Percentiles rank a stretch among this genome's conserved stretches.
These are phyloP conservation scores for Boletales sp. DNA, from an alignment of 768 basidiomycete species.

Conservation along the genomic window DNA sequence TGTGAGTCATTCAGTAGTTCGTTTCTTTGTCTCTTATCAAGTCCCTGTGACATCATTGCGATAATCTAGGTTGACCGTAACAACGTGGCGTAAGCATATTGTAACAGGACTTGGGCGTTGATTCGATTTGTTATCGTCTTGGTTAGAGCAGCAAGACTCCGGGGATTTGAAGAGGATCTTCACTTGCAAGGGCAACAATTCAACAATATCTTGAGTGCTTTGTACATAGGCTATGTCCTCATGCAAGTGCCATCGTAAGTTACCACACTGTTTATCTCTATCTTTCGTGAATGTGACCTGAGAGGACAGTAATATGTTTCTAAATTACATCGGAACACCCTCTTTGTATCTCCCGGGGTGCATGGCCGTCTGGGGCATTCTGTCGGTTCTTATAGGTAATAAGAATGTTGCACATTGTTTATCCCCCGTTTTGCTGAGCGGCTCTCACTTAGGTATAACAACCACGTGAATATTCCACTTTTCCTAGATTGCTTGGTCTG, in stretches of 20 bases:
- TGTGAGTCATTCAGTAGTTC: conserved; percentile 17
- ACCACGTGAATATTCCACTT: conserved; percentile 27
- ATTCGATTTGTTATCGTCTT: neutral
- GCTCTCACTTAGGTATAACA: conserved; percentile 35
- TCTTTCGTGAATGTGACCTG: neutral
- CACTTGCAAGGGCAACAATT: conserved; percentile 60
- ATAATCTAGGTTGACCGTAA: conserved; percentile 60
- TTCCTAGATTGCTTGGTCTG: neutral
- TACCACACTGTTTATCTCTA: neutral
- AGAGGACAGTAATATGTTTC: conserved; percentile 60
- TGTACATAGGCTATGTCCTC: conserved; percentile 70
- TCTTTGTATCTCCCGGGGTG: conserved; percentile 64
- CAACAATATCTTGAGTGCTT: conserved; percentile 60
- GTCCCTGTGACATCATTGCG: neutral
- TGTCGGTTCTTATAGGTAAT: conserved; percentile 53
- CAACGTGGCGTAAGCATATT: conserved; percentile 52
- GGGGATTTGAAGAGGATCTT: conserved; percentile 69
- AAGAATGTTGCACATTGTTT: neutral
- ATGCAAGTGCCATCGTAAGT: conserved; percentile 79
- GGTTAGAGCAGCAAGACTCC: conserved; percentile 63
- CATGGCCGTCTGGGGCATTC: conserved; percentile 70
- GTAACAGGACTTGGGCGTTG: neutral
- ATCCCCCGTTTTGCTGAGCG: neutral
- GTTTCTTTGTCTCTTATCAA: neutral
- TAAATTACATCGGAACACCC: conserved; percentile 64